Evolutionary conservation across 1,284 basidiomycete species (phyloP), one percentile per base, ranked within the genome.

Genomic region (Anthracocystis walkeri): DNA sequence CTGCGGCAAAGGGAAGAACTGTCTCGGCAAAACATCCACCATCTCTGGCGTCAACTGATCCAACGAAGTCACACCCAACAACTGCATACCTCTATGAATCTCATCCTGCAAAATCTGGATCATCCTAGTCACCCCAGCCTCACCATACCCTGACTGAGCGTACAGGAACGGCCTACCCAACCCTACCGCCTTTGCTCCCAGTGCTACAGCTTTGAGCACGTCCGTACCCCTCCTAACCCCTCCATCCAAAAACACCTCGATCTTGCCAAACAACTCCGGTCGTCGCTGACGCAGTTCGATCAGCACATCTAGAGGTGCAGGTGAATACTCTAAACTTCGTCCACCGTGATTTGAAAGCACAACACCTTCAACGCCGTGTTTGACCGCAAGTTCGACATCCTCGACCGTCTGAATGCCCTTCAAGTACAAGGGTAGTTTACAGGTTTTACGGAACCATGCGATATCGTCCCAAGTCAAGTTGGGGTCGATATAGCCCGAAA

Each of bases 161-260:
- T 92, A 95, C n/a, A 97, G 87, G 88, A 96, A 95, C 0, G 92
- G 89, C 29, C 95, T 89, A 0, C 95, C 95, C 25, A 97, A 87
- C 1, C 95, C 95, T 7, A 96, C 94, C 4, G 92, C 94, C 73
- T 88, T 92, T 1, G 95, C 95, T 18, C 79, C 75, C 41, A 97
- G 87, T 76, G 93, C 95, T 2, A 97, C 86, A 0, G 94, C 94
- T 86, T 97, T 97, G 58, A 97, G 86, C 8, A 96, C 91, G 85
- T 84, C 84, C 35, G 84, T 78, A 23, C 95, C 95, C 46, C 95
- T 89, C 58, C 89, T 88, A 35, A 94, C 88, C 4, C 94, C 95
- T 16, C 95, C 95, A 83, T 97, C 95, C 62, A 96, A 90, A 79
- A 93, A 95, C 16, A 97, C 92, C 90, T 90, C 89, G 61, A 88